phyloP scores from a whole-genome alignment of 148 eudicot species.

The Spergularia bocconei region DNA sequence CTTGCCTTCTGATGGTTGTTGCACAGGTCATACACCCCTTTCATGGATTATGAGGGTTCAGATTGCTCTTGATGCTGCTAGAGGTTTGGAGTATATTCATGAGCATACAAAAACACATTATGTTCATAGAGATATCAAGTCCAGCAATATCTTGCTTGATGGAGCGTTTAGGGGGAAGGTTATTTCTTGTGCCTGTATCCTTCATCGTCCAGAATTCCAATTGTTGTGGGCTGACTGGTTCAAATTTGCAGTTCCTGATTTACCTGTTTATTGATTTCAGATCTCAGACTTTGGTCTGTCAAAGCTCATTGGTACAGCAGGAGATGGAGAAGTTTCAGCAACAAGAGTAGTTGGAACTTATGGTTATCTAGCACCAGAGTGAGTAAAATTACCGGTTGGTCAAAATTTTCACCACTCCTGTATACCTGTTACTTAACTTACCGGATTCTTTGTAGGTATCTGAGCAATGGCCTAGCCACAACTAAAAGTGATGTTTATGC shows the following conservation, averaged over 20 bases:
- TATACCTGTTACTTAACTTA: constrained; percentile 1
- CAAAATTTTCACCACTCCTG: neutral
- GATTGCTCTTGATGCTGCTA: constrained; percentile 92
- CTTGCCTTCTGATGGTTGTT: constrained; percentile 11
- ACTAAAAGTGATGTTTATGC: constrained; percentile 91
- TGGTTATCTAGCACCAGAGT: constrained; percentile 99
- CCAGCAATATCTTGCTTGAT: constrained; percentile 94
- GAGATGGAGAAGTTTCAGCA: constrained; percentile 78
- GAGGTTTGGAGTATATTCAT: constrained; percentile 95
- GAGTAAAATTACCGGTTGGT: constrained; percentile 28
- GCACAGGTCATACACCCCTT: constrained; percentile 75
- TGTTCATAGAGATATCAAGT: constrained; percentile 94
- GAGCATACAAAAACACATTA: constrained; percentile 98
- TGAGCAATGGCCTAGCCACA: constrained; percentile 89
- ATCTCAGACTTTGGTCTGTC: constrained; percentile 96
- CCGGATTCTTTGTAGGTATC: constrained; percentile 50
- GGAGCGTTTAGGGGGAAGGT: constrained; percentile 94
- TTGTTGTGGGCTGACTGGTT: neutral
- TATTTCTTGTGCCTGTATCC: constrained; percentile 8
- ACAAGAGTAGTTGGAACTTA: constrained; percentile 96
- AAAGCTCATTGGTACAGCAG: constrained; percentile 72
- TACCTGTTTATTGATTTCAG: constrained; percentile 30
- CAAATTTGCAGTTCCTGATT: constrained; percentile 13
- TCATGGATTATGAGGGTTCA: constrained; percentile 99
- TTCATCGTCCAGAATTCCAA: neutral